Conservation (phyloP, 495 filamentous ascomycete species). For the Penicillium cataractarum region DNA sequence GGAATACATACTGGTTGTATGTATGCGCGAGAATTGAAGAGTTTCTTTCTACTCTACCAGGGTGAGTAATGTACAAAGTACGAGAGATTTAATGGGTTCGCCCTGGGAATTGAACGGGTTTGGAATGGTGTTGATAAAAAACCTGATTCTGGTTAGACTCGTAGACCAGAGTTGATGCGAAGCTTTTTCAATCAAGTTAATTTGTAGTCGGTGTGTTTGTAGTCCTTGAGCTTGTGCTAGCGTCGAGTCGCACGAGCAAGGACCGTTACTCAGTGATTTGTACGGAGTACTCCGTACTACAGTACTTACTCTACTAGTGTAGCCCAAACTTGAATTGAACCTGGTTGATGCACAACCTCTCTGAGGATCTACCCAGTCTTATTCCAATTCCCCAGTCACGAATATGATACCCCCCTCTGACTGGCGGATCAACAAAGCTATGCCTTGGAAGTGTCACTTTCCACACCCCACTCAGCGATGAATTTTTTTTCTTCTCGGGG, state of each 20-base stretch:
- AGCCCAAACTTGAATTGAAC: background rate
- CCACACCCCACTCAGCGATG: background rate
- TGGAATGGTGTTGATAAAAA: background rate
- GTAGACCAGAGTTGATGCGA: background rate
- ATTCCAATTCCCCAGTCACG: background rate
- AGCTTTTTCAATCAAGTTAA: background rate
- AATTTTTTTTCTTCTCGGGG: constrained; percentile 3
- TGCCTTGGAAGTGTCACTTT: background rate
- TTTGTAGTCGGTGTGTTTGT: too few relatives aligned
- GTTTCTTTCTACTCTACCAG: too few relatives aligned
- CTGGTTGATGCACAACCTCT: background rate
- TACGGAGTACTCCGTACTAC: background rate
- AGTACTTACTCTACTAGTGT: too few relatives aligned
- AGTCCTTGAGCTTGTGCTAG: too few relatives aligned
- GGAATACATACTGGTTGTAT: background rate
- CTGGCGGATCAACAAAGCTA: background rate
- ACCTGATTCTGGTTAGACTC: background rate
- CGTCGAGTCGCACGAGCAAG: background rate
- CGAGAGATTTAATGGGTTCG: background rate
- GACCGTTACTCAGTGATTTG: background rate
- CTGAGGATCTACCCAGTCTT: background rate
- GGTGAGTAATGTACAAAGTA: too few relatives aligned
- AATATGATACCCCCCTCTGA: background rate
- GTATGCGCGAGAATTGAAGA: background rate
- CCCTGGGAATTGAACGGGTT: background rate